Conservation (phyloP, 2,329 filamentous ascomycete species). For the Colletotrichum cuscutae region DNA sequence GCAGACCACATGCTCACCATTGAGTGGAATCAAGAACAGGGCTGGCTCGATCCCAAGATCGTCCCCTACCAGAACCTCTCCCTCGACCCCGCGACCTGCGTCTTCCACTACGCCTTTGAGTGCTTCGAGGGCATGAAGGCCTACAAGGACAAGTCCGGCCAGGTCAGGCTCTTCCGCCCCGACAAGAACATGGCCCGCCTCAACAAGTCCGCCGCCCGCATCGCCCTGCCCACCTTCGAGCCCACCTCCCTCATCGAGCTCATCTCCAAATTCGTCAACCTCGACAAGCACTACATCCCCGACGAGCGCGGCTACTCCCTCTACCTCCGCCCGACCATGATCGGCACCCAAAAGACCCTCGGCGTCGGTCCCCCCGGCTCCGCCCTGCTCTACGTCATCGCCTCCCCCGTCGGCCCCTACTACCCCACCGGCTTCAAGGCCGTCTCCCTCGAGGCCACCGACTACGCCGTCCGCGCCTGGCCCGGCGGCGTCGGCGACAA, state of each 20-base stretch:
- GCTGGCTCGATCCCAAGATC: constrained; percentile 87
- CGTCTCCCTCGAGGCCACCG: constrained; percentile 91
- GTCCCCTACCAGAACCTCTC: constrained; percentile 96
- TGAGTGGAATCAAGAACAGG: constrained; percentile 88
- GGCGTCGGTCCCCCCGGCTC: constrained; percentile 93
- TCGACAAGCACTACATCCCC: constrained; percentile 92
- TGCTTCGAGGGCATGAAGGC: constrained; percentile 99
- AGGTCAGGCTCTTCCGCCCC: constrained; percentile 89
- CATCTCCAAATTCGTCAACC: constrained; percentile 80
- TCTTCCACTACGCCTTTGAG: constrained; percentile 98
- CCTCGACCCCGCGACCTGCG: constrained; percentile 94
- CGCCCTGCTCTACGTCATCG: constrained; percentile 93
- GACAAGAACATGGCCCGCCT: constrained; percentile 96
- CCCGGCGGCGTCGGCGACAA: constrained; percentile 97
- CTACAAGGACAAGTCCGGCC: constrained; percentile 86
- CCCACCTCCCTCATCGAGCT: constrained; percentile 79
- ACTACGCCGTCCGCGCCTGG: constrained; percentile 97
- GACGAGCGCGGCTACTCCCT: constrained; percentile 88
- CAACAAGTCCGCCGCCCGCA: constrained; percentile 90
- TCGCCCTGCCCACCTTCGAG: constrained; percentile 91
- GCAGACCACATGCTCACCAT: constrained; percentile 96
- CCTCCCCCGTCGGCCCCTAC: constrained; percentile 95
- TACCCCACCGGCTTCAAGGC: constrained; percentile 99
- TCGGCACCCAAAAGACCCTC: constrained; percentile 94
- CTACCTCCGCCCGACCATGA: constrained; percentile 96